A percentile compares a stretch with the other conserved stretches of the same genome.
Conservation (phyloP, 108 stramenopile genomes). For the Poteriospumella lacustris region DNA sequence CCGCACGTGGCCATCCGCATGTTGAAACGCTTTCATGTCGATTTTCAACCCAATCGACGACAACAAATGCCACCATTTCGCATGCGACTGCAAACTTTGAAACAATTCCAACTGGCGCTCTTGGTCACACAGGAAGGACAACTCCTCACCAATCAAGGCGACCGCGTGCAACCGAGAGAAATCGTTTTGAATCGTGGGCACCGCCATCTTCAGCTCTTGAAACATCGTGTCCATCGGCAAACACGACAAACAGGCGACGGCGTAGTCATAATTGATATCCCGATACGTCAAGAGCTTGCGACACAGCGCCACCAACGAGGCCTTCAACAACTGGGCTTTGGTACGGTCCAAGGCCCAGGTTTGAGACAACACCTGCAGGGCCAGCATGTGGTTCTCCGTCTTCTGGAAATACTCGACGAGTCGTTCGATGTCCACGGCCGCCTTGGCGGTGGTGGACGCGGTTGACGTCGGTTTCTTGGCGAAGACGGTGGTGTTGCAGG, state of each 20-base stretch:
- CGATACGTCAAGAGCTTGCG: constrained; percentile 17
- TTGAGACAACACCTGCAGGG: background rate
- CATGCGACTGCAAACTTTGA: constrained; percentile 17
- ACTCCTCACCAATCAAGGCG: constrained; percentile 14
- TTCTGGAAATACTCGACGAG: background rate
- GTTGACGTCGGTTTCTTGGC: too few species aligned
- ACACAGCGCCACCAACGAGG: constrained; percentile 16
- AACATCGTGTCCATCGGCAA: background rate
- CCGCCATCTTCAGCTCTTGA: background rate
- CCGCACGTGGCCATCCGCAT: background rate
- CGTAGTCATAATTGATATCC: background rate
- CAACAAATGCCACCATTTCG: constrained; percentile 27
- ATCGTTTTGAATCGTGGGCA: constrained; percentile 16
- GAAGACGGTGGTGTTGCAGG: background rate
- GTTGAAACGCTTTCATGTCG: constrained; percentile 10
- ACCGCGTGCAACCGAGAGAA: background rate
- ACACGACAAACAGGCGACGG: constrained; percentile 19
- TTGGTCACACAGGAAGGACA: constrained; percentile 21
- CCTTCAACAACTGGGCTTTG: background rate
- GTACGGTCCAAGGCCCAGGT: background rate
- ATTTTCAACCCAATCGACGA: background rate
- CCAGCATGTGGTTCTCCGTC: constrained; percentile 17
- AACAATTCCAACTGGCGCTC: background rate
- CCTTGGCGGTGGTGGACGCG: background rate
- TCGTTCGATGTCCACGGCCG: background rate